Conservation (phyloP, 129 eudicot species). For the Calendula officinalis region DNA sequence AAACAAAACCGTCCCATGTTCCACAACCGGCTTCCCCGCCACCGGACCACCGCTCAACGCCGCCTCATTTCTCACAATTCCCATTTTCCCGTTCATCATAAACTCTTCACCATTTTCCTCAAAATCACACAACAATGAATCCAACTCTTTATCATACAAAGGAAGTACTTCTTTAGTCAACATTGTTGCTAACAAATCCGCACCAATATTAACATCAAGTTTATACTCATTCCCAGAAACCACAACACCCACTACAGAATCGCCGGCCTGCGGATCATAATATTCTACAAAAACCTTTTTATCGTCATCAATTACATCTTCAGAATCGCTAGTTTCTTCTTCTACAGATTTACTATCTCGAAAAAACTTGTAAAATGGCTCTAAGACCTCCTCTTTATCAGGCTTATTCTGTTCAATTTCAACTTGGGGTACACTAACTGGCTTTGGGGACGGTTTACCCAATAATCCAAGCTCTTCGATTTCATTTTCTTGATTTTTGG, state of each 20-base stretch:
- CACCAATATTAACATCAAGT: slow-evolving; percentile 92
- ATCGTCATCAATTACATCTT: slow-evolving; percentile 30
- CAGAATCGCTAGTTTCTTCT: slow-evolving; percentile 34
- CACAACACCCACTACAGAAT: slow-evolving; percentile 91
- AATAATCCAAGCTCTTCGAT: slow-evolving; percentile 67
- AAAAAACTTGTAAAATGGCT: slow-evolving; percentile 78
- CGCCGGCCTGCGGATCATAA: slow-evolving; percentile 88
- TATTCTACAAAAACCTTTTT: slow-evolving; percentile 70
- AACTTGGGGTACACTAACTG: slow-evolving; percentile 27
- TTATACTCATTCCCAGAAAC: slow-evolving; percentile 90
- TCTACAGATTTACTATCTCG: slow-evolving; percentile 42
- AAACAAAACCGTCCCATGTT: slow-evolving; percentile 85
- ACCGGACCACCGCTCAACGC: slow-evolving; percentile 44
- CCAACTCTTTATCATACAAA: slow-evolving; percentile 77
- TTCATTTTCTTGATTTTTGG: slow-evolving; percentile 43
- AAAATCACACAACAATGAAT: slow-evolving; percentile 65
- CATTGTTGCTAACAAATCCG: slow-evolving; percentile 82
- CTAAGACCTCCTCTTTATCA: slow-evolving; percentile 65
- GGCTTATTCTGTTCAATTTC: slow-evolving; percentile 33
- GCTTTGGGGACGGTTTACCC: slow-evolving; percentile 64
- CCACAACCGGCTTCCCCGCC: slow-evolving; percentile 81
- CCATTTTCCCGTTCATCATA: slow-evolving; percentile 69
- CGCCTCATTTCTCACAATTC: slow-evolving; percentile 60
- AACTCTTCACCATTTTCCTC: slow-evolving; percentile 63
- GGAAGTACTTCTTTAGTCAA: slow-evolving; percentile 93